Base-by-base conservation (phyloP, 805 yeast species). In the Ogataea thermomethanolica region DNA sequence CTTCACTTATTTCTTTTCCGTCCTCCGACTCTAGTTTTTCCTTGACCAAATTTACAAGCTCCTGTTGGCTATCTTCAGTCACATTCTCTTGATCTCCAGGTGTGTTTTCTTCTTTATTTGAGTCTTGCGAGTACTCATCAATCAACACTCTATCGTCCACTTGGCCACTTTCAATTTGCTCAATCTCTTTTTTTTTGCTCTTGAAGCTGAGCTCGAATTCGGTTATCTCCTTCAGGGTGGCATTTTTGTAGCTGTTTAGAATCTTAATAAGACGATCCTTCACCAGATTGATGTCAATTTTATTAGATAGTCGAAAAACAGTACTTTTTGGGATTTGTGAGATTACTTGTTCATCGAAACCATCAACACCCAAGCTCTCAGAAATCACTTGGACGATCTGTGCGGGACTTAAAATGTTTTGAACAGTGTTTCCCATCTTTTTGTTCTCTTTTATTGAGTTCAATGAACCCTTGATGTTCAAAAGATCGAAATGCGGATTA, bases 151-250 rank as follows among this genome's bases (percentile, higher is more conserved):
- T 58, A 23, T 64, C 65, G 30, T 69, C 70, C 48, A 69, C 55
- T 37, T 61, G 61, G 1, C 75, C 74, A 26, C 56, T 54, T 35
- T 67, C 72, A 11, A 71, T 68, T 47, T 58, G 52, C 20, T 64
- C 66, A 7, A 71, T 69, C 41, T 71, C 74, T 9, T 50, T 48
- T 32, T 61, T 58, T 31, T 61, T 63, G 13, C 39, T 51, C 29
- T 59, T 59, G 51, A 65, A 70, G 11, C 54, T 58, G 25, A 48
- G 45, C 44, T 71, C 76, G 10, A 70, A 62, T 41, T 58, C 58
- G 20, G 73, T 68, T 43, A 64, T 59, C 26, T 62, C 67, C 12
- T 49, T 49, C 12, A 64, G 43, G 2, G 66, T 54, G 9, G 55
- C 44, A 33, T 61, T 61, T 39, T 62, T 63, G 40, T 63, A 64